phyloP scores from a whole-genome alignment of 192 early-diverging fungal species.

The Coemansia sp. region DNA sequence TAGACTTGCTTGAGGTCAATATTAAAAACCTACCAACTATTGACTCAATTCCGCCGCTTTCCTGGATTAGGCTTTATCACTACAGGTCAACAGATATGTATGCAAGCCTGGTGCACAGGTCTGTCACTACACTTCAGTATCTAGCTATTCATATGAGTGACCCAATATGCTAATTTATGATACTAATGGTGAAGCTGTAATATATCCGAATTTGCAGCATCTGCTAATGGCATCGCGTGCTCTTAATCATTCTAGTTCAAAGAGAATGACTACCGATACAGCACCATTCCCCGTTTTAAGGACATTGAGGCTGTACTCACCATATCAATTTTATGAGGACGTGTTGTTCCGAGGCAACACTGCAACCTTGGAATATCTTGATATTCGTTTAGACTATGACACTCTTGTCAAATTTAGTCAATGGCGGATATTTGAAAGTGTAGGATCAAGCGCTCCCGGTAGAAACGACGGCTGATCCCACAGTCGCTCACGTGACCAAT shows the following conservation, averaged over 20 bases:
- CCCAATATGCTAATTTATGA: background rate
- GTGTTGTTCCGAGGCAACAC: constrained; percentile 13
- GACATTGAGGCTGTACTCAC: background rate
- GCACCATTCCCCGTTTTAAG: background rate
- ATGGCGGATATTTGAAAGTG: background rate
- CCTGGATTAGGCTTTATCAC: background rate
- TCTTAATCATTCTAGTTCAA: no score
- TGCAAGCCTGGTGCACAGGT: background rate
- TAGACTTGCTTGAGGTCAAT: background rate
- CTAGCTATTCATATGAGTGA: background rate
- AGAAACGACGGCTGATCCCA: no score
- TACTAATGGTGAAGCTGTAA: background rate
- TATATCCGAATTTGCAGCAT: background rate
- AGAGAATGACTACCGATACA: background rate
- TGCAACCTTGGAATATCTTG: background rate
- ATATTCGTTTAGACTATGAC: background rate
- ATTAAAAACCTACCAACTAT: background rate
- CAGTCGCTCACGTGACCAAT: no score
- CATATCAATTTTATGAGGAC: constrained; percentile 9
- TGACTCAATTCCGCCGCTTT: background rate
- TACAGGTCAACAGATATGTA: background rate
- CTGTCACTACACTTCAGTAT: background rate
- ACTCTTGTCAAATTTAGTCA: no score
- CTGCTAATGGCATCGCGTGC: background rate
- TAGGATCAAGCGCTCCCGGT: no score